phyloP scores from a whole-genome alignment of 208 protist species.

The Leishmania gerbilli region DNA sequence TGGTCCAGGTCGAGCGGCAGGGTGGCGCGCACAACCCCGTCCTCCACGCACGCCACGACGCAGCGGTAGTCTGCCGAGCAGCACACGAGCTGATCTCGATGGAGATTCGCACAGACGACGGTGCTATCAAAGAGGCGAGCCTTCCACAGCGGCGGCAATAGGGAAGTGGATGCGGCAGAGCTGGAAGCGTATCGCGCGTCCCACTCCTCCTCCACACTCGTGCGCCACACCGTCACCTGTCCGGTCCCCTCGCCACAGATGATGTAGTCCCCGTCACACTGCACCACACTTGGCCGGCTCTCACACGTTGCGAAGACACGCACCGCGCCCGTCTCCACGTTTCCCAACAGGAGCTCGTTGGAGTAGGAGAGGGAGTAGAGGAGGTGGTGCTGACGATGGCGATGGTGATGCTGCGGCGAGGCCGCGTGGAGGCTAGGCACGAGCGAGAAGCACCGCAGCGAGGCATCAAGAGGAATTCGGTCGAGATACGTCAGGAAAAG shows the following conservation, averaged over 20 bases:
- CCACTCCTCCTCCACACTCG: conserved; percentile 33
- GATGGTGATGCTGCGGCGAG: conserved; percentile 1
- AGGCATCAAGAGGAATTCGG: conserved; percentile 58
- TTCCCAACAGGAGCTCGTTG: conserved; percentile 82
- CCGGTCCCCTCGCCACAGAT: conserved; percentile 78
- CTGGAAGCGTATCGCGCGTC: neutral
- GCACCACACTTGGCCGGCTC: conserved; percentile 67
- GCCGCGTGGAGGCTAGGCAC: conserved; percentile 43
- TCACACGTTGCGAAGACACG: conserved; percentile 47
- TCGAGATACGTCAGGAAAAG: conserved; percentile 78
- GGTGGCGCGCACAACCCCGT: conserved; percentile 37
- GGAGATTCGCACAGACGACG: conserved; percentile 45
- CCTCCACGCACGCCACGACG: conserved; percentile 47
- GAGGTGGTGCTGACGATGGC: conserved; percentile 36
- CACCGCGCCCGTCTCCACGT: conserved; percentile 55
- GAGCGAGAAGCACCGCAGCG: conserved; percentile 81
- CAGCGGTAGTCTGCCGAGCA: conserved; percentile 65
- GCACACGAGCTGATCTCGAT: conserved; percentile 56
- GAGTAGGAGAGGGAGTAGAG: conserved; percentile 82
- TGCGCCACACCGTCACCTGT: conserved; percentile 65
- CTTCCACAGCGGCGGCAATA: conserved; percentile 51
- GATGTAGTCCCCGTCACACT: conserved; percentile 77
- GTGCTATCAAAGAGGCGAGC: conserved; percentile 51
- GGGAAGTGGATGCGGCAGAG: neutral
- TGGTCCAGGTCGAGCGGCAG: conserved; percentile 39